These are phyloP conservation scores for Reutealis trisperma DNA, from an alignment of 345 rosid genomes.

Conservation along the genomic window DNA sequence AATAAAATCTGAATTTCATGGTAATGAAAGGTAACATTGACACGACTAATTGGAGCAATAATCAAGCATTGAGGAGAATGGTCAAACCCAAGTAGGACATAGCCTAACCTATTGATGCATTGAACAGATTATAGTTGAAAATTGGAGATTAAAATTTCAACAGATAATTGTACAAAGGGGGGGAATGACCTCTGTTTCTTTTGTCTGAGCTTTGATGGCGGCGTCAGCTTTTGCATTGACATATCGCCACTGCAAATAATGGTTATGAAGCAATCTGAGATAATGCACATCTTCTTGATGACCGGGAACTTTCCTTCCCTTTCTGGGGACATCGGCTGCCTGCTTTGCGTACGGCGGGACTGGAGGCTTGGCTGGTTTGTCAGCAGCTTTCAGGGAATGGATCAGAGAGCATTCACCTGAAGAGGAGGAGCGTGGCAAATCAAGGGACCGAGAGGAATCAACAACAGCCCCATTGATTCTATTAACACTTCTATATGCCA, in stretches of 20 bases:
- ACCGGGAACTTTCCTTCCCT: slow-evolving; percentile 42
- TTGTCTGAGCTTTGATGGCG: slow-evolving; percentile 52
- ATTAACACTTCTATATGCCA: slow-evolving; percentile 36
- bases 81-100: not conserved
- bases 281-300: slow-evolving; percentile 67
- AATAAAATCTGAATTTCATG: too few species aligned
- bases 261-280: slow-evolving; percentile 67
- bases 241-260: slow-evolving; percentile 80
- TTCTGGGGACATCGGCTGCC: slow-evolving; percentile 39
- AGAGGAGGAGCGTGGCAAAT: slow-evolving; percentile 30
- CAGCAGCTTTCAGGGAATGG: slow-evolving; percentile 23
- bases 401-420: slow-evolving; percentile 18
- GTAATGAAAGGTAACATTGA: too few species aligned
- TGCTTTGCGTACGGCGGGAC: slow-evolving; percentile 45
- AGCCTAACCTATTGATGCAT: too few species aligned
- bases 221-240: slow-evolving; percentile 75
- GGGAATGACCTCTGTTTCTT: slow-evolving; percentile 66
- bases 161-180: too few species aligned
- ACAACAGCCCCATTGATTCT: slow-evolving; percentile 11
- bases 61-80: not conserved
- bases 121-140: not conserved
- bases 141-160: not conserved
- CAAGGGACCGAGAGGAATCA: slow-evolving; percentile 37
- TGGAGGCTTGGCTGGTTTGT: slow-evolving; percentile 47
- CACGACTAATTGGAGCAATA: too few species aligned